Evolutionary conservation across 768 basidiomycete genomes (phyloP), one percentile per base, ranked within the genome.

Genomic region (Trametopsis cervina): DNA sequence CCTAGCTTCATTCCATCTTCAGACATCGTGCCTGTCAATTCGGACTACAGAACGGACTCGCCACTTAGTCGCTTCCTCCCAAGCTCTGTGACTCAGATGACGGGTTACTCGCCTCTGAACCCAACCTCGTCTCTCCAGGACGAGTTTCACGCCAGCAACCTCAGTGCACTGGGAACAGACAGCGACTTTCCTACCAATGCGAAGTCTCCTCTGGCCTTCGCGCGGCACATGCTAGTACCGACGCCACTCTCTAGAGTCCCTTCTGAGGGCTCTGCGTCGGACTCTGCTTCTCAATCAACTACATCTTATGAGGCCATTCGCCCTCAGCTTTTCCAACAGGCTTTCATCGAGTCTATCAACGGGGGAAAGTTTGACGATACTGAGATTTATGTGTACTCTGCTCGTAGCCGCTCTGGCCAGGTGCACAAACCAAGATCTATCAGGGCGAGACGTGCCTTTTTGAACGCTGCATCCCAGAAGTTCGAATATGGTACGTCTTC

Each of bases 1-100:
- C 29, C 29, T 7, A 33, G 29, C 15, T 33, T 33, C 29, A 33
- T 33, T 99, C 25, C 93, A 91, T 11, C 23, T 39, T 47, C 10
- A 9, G 40, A 20, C 7, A 15, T 33, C 29, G 41, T 35, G 47
- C 35, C 20, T 15, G 27, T 49, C n/a, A 35, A 22, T 22, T 42
- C 40, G 4, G 48, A 37, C 21, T 13, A 7, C 9, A 33, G 29
- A 15, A 33, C 22, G 4, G 40, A 44, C 29, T 49, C 40, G 18
- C 40, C 48, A 22, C n/a, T 40, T 17, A 17, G 42, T 27, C 24
- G 25, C 40, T 49, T 49, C 48, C 24, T 23, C 2, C n/a, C n/a
- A n/a, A 39, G n/a, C 12, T 27, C 48, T 7, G 48, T 49, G 15
- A 44, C 38, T 33, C 12, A 49, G 48, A 49, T 25, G 13, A 49